Evolutionary conservation across 192 early-diverging fungal species (phyloP), one percentile per base, ranked within the genome.

Genomic region (Entomortierella lignicola): DNA sequence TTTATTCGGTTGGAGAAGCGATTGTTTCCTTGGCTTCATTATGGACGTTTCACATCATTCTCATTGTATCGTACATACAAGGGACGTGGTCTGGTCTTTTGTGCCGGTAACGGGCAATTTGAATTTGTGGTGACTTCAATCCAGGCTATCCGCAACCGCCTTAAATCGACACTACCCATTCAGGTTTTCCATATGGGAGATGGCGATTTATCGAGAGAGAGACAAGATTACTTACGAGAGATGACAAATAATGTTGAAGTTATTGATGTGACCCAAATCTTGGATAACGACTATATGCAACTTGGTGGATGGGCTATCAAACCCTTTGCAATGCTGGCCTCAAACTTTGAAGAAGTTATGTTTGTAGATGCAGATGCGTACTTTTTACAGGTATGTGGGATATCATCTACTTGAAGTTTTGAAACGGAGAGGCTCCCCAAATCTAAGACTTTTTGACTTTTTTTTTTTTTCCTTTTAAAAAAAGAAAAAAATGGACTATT

Each of bases 291-390:
- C 6, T 73, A 66, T 34, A 81, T 84, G 42, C 44, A 65, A 13
- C 71, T 89, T 55, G 81, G 72, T 27, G 89, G 89, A n/a, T 92
- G 91, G 91, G 77, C 87, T n/a, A 80, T 91, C 51, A 93, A 93
- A 66, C 88, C 92, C 0, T 92, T 84, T 82, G 86, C 91, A 0
- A 59, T 93, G 37, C 48, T 93, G 21, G 88, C 89, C 1, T 83
- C 85, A 7, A 81, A 61, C 25, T 93, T 91, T 83, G 59, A 71
- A 44, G 83, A 92, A n/a, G 83, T 84, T 12, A 89, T 93, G 54
- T 72, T 93, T 59, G 80, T 92, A 47, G 92, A 93, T 74, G 84
- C 92, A 8, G 92, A 93, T 69, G 91, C 88, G 6, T 71, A 89
- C 32, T 90, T 91, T 59, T 63, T 93, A 34, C 84, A 87, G 53